A percentile compares a stretch with the other conserved stretches of the same genome.
Evolutionary conservation across 176 grass and related monocot genomes (phyloP).

Genomic region (Alopecurus myosuroides): DNA sequence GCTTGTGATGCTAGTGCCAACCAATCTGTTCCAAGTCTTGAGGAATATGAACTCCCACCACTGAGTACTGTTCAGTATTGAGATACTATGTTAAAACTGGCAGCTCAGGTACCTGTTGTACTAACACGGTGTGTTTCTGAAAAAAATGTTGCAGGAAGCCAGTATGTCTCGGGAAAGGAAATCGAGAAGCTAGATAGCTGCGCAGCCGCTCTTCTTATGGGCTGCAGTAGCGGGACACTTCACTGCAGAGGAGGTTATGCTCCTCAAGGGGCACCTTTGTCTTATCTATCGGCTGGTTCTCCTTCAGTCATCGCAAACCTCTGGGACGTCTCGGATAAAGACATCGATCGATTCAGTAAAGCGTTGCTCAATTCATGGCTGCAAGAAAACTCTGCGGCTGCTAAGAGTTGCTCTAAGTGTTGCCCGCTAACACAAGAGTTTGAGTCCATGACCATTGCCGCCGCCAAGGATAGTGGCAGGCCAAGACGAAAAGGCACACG

Average conservation of each 20-base stretch:
- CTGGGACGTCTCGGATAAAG: slow-evolving; percentile 79
- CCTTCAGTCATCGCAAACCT: slow-evolving; percentile 74
- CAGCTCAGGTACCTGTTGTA: slow-evolving; percentile 19
- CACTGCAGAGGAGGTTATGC: slow-evolving; percentile 61
- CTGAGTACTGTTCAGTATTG: background rate
- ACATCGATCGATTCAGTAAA: slow-evolving; percentile 77
- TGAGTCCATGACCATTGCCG: slow-evolving; percentile 37
- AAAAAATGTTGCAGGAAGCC: slow-evolving; percentile 54
- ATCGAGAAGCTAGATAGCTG: slow-evolving; percentile 68
- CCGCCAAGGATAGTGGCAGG: slow-evolving; percentile 14
- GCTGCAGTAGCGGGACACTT: slow-evolving; percentile 80
- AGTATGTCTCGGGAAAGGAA: slow-evolving; percentile 74
- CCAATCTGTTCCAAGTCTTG: background rate
- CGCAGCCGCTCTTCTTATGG: slow-evolving; percentile 92
- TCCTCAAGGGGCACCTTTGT: slow-evolving; percentile 68
- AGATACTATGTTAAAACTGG: background rate
- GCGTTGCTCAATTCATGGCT: slow-evolving; percentile 78
- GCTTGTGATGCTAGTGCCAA: background rate
- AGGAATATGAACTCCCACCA: background rate
- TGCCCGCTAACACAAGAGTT: slow-evolving; percentile 31
- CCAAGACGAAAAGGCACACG: slow-evolving; percentile 39
- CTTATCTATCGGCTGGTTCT: slow-evolving; percentile 81
- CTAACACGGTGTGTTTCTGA: background rate
- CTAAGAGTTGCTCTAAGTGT: slow-evolving; percentile 39
- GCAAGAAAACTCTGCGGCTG: slow-evolving; percentile 19